phyloP scores from a whole-genome alignment of 148 eudicot species.

The Spergularia marina region DNA sequence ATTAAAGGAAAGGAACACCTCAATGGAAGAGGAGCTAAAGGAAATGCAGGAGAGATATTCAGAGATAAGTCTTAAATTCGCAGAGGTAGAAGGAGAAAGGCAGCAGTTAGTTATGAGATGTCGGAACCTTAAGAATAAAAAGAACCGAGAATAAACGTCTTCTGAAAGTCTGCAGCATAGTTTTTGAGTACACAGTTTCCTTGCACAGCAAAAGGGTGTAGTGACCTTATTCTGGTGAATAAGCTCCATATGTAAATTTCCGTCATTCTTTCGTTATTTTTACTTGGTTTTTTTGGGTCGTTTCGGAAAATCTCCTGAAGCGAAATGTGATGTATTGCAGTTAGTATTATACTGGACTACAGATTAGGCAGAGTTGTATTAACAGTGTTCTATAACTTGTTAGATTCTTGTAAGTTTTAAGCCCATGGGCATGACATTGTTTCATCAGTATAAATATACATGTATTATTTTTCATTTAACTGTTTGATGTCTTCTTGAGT shows the following conservation, averaged over 20 bases:
- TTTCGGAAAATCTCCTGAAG: not conserved
- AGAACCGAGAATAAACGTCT: constrained; percentile 26
- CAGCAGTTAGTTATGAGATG: constrained; percentile 79
- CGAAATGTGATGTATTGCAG: constrained; percentile 29
- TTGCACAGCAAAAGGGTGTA: constrained; percentile 12
- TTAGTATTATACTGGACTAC: constrained; percentile 26
- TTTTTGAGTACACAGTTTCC: constrained; percentile 6
- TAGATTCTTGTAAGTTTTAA: not conserved
- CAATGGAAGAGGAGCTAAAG: constrained; percentile 79
- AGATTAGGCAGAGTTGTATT: constrained; percentile 21
- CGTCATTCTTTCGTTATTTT: constrained; percentile 6
- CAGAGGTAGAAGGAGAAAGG: constrained; percentile 98
- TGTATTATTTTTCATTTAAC: constrained; percentile 2
- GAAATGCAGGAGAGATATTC: constrained; percentile 94
- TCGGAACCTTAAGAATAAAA: constrained; percentile 72
- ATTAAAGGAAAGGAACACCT: constrained; percentile 58
- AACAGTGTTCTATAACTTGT: constrained; percentile 12
- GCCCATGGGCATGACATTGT: constrained; percentile 3
- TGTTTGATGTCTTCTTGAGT: not conserved
- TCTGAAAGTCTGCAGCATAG: not conserved
- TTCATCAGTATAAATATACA: constrained; percentile 15
- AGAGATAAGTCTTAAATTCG: constrained; percentile 88
- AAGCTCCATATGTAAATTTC: constrained; percentile 25
- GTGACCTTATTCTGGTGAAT: constrained; percentile 27
- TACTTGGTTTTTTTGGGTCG: not conserved